Base-by-base conservation (phyloP, 495 filamentous ascomycete genomes). In the Trichoderma asperelloides region DNA sequence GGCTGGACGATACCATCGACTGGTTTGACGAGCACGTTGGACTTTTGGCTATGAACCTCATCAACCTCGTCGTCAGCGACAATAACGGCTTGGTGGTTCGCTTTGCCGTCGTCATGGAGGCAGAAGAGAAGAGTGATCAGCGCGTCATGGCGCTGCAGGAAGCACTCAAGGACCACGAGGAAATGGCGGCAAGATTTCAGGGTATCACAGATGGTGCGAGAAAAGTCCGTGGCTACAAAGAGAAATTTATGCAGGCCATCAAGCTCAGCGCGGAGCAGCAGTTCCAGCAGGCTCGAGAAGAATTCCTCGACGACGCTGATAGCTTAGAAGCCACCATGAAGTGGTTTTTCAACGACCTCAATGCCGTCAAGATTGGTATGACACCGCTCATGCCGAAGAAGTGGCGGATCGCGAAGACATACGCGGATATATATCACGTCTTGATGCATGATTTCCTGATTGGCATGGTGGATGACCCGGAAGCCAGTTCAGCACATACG, bases 261-360 rank as follows among this genome's bases (percentile, higher is more conserved):
- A 83, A 90, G 70, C 79, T 89, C 60, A 85, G 85, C 68, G 90
- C 88, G 3, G 82, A 89, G 69, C 83, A 81, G 30, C 88, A 95
- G 70, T 91, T 98, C 62, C 85, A 87, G n/a, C 82, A 85, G 64
- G 85, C 85, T 55, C 87, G 88, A 68, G 83, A 90, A 57, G 81
- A 86, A 39, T 98, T 99, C 74, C 74, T 92, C 43, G 88, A 84
- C 15, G 91, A 97, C 71, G 90, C 96, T 0, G 85, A 90, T n/a
- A 84, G 79, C 70, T 79, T 99, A 51, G 90, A 94, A 60, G 95
- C 97, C 79, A 86, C 82, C 70, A 81, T 97, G 76, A 86, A 86
- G 67, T 99, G 96, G 95, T 98, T 87, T 77, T 99, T 98, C 83
- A 96, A 97, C 76, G 94, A 99, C 73, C 85, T 99, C 1, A 93